phyloP scores from a whole-genome alignment of 306 rosid species.

The Cicer pinnatifidum region DNA sequence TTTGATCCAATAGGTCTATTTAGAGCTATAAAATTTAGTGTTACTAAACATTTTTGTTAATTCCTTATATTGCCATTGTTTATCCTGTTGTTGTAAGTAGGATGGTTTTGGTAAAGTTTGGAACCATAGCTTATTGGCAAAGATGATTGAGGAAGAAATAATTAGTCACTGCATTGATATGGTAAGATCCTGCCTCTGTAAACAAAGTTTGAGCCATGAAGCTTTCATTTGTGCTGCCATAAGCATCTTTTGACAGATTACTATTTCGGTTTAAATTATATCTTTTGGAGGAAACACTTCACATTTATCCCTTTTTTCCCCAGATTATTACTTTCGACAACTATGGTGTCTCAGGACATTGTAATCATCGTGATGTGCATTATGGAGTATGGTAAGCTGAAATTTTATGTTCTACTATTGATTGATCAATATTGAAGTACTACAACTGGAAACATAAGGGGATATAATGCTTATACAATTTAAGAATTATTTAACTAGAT shows the following conservation, averaged over 20 bases:
- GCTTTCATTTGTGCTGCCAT: conserved; percentile 30
- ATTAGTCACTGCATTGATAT: conserved; percentile 54
- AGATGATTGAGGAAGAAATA: conserved; percentile 63
- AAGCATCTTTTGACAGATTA: conserved; percentile 34
- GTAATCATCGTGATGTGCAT: conserved; percentile 86
- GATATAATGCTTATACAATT: conserved; percentile 15
- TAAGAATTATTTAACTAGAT: conserved; percentile 31
- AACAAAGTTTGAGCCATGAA: conserved; percentile 23
- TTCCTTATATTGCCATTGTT: conserved; percentile 39
- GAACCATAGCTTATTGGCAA: conserved; percentile 66
- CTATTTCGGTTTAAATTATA: conserved; percentile 7
- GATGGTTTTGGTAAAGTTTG: conserved; percentile 90
- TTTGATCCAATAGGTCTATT: conserved; percentile 47
- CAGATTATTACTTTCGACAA: conserved; percentile 87
- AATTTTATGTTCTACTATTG: conserved; percentile 5
- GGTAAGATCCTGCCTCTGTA: conserved; percentile 55
- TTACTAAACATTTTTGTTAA: conserved; percentile 30
- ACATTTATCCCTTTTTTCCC: conserved; percentile 35
- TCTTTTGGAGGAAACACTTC: conserved; percentile 3
- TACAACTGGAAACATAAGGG: neutral
- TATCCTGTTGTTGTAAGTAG: conserved; percentile 51
- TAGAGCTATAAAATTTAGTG: conserved; percentile 37
- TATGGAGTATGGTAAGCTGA: conserved; percentile 70
- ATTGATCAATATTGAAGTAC: conserved; percentile 34
- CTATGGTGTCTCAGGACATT: conserved; percentile 90